These are phyloP conservation scores for Colletotrichum noveboracense DNA, from an alignment of 2,329 filamentous ascomycete species.

Conservation along the genomic window DNA sequence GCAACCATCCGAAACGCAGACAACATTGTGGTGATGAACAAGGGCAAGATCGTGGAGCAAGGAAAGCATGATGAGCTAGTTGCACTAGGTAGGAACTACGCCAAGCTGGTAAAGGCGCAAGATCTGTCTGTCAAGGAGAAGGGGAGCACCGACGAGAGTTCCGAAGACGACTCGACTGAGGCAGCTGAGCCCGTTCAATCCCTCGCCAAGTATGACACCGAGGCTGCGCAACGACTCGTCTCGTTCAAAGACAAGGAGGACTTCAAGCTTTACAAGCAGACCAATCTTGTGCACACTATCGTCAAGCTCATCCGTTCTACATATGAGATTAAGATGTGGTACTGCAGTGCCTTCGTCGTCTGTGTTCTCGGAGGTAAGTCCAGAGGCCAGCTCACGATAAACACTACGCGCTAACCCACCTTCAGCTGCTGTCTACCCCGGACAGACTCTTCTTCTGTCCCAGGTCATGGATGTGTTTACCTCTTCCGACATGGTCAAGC, in stretches of 20 bases:
- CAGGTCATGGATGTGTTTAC: constrained; percentile 45
- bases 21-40: constrained; percentile 36
- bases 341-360: neutral
- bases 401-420: neutral
- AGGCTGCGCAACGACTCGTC: neutral
- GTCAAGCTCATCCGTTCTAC: constrained; percentile 10
- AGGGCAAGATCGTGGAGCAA: constrained; percentile 34
- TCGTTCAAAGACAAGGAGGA: constrained; percentile 10
- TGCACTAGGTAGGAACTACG: constrained; percentile 19
- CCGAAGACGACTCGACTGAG: neutral
- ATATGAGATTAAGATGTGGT: constrained; percentile 19
- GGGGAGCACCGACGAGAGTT: neutral
- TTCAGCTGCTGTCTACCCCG: constrained; percentile 33
- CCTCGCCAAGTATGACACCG: neutral
- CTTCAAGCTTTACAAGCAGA: neutral
- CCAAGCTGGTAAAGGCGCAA: constrained; percentile 28
- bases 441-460: constrained; percentile 46
- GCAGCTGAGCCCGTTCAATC: neutral
- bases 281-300: constrained; percentile 10
- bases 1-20: constrained; percentile 35
- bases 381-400: neutral
- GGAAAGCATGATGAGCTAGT: constrained; percentile 29
- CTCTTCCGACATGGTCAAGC: constrained; percentile 7
- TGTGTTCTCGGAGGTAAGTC: neutral
- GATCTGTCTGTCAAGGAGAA: constrained; percentile 18